Percentiles rank a stretch among this genome's conserved stretches.
phyloP scores from a whole-genome alignment of 2,329 filamentous ascomycete genomes.

The Graphilbum fragrans region DNA sequence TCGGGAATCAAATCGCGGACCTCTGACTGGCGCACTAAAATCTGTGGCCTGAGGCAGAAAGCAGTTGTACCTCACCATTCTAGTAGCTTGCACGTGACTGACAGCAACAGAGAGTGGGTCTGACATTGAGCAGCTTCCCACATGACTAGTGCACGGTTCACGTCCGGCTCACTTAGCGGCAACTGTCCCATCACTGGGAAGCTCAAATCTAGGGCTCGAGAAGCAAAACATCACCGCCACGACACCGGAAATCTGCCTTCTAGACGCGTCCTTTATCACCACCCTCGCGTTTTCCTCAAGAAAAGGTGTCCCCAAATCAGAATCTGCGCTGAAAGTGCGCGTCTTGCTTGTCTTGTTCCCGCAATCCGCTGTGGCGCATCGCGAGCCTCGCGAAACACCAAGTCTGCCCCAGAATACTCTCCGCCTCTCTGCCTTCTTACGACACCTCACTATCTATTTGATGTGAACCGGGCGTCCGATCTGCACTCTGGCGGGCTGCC shows the following conservation, averaged over 20 bases:
- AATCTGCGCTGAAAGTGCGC: slow-evolving; percentile 2
- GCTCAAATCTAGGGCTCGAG: neutral
- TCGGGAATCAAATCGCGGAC: slow-evolving; percentile 4
- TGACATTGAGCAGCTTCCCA: neutral
- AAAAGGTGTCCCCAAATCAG: neutral
- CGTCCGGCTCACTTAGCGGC: neutral
- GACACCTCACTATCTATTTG: neutral
- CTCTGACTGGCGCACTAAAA: slow-evolving; percentile 5
- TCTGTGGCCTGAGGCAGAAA: slow-evolving; percentile 6
- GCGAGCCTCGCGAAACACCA: neutral
- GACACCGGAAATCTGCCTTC: neutral
- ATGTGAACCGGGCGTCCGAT: neutral
- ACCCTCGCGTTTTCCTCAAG: slow-evolving; percentile 5
- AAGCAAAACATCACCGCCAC: neutral
- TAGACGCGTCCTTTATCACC: slow-evolving; percentile 10
- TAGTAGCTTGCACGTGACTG: too few relatives aligned
- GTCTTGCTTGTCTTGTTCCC: neutral
- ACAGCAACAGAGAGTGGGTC: too few relatives aligned
- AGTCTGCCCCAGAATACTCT: neutral
- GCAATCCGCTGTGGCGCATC: slow-evolving; percentile 8
- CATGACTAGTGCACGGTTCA: neutral
- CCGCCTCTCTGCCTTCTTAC: neutral
- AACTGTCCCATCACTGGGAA: neutral
- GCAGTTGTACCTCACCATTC: too few relatives aligned
- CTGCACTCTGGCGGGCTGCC: neutral